These are phyloP conservation scores for Tuber indicum DNA, from an alignment of 495 filamentous ascomycete genomes.

Conservation along the genomic window DNA sequence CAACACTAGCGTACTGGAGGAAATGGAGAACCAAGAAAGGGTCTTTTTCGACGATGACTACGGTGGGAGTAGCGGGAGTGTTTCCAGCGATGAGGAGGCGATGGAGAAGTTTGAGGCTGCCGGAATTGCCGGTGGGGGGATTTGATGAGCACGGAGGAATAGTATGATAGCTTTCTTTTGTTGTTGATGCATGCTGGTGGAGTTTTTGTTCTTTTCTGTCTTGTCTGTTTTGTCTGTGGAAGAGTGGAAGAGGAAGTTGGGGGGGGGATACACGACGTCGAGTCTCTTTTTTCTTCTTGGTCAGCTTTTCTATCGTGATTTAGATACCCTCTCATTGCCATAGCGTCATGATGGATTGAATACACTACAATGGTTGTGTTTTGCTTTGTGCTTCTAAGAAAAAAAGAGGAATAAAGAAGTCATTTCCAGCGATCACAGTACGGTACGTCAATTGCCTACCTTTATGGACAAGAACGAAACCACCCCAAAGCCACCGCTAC, in stretches of 20 bases:
- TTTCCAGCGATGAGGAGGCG: constrained; percentile 24
- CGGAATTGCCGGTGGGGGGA: neutral
- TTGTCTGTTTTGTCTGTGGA: neutral
- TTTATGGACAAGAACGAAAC: neutral
- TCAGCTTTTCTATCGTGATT: neutral
- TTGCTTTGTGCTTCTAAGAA: neutral
- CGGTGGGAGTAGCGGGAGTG: constrained; percentile 25
- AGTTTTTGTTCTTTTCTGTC: neutral
- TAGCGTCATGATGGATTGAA: neutral
- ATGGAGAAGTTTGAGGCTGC: constrained; percentile 9
- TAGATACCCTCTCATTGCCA: neutral
- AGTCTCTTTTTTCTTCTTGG: neutral
- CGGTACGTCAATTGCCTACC: neutral
- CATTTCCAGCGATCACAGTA: neutral
- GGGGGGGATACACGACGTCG: neutral
- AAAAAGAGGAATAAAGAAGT: too few relatives aligned
- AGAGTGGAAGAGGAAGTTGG: neutral
- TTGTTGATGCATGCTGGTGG: neutral
- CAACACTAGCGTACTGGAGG: constrained; percentile 16
- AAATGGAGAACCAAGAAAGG: constrained; percentile 27
- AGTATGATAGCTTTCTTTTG: neutral
- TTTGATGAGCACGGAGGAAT: neutral
- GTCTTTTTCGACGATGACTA: constrained; percentile 29
- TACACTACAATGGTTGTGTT: neutral
- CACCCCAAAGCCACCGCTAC: neutral